Percentiles rank a stretch among this genome's conserved stretches.
Conservation (phyloP, 83 land plant genomes). For the Picea engelmannii region DNA sequence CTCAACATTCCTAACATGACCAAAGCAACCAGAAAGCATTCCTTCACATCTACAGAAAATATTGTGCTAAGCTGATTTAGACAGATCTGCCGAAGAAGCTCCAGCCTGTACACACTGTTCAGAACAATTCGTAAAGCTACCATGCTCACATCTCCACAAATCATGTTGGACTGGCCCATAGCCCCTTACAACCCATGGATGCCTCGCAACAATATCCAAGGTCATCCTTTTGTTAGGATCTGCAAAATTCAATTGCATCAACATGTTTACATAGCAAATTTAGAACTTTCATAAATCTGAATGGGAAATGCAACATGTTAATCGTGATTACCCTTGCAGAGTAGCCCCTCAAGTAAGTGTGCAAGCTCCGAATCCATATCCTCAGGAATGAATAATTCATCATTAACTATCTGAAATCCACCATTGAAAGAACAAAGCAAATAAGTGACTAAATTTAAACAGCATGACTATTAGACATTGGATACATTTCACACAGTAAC, state of each 20-base stretch:
- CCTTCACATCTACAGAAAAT: conserved; percentile 1
- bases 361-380: conserved; percentile 18
- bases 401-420: conserved; percentile 21
- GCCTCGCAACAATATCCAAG: conserved; percentile 16
- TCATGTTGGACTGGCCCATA: conserved; percentile 18
- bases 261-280: background rate
- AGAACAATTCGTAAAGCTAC: background rate
- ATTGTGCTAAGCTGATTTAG: background rate
- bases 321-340: conserved; percentile 9
- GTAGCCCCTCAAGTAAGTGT: conserved; percentile 19
- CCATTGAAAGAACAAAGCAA: background rate
- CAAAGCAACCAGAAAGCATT: conserved; percentile 6
- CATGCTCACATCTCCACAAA: conserved; percentile 14
- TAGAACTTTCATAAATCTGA: background rate
- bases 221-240: conserved; percentile 19
- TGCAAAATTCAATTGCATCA: conserved; percentile 2
- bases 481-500: background rate
- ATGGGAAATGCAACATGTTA: background rate
- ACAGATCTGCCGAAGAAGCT: conserved; percentile 1
- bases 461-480: background rate
- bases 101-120: background rate
- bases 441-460: background rate
- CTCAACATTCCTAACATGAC: background rate
- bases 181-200: conserved; percentile 23
- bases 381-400: conserved; percentile 7